These are phyloP conservation scores for Hygrophorus pudorinus DNA, from an alignment of 768 basidiomycete species.

Conservation along the genomic window DNA sequence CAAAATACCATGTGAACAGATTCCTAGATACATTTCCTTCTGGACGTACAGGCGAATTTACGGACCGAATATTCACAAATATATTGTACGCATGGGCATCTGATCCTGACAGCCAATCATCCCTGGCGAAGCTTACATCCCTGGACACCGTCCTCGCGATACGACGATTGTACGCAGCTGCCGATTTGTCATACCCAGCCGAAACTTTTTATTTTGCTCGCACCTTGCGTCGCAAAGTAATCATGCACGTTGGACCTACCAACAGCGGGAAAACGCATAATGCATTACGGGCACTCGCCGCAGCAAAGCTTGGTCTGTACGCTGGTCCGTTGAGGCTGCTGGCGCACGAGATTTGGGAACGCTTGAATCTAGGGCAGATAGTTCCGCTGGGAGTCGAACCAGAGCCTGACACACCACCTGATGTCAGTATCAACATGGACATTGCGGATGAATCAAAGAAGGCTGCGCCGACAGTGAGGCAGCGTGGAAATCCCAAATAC, in stretches of 20 bases:
- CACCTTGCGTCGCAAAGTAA: constrained; percentile 57
- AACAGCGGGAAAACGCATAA: constrained; percentile 97
- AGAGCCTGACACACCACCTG: constrained; percentile 25
- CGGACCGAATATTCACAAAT: constrained; percentile 42
- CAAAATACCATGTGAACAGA: constrained; percentile 31
- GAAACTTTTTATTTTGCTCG: constrained; percentile 48
- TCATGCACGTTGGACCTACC: constrained; percentile 96
- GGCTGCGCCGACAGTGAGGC: constrained; percentile 17
- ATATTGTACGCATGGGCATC: constrained; percentile 51
- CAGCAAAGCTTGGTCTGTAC: constrained; percentile 65
- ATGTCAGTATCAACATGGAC: constrained; percentile 10
- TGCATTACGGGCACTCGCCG: constrained; percentile 81
- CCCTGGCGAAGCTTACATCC: constrained; percentile 19
- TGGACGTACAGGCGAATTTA: constrained; percentile 13
- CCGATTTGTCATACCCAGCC: constrained; percentile 35
- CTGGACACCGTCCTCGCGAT: constrained; percentile 27
- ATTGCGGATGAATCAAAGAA: constrained; percentile 12
- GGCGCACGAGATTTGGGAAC: constrained; percentile 90
- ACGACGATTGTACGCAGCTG: constrained; percentile 23
- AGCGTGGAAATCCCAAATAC: constrained; percentile 34
- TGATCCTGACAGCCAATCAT: constrained; percentile 17
- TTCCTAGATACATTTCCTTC: constrained; percentile 28
- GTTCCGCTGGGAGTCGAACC: constrained; percentile 52
- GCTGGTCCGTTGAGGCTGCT: constrained; percentile 88
- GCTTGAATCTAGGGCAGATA: constrained; percentile 86